Evolutionary conservation across 352 stramenopile genomes (phyloP), one percentile per base, ranked within the genome.

Genomic region (Blastocystis sp.): DNA sequence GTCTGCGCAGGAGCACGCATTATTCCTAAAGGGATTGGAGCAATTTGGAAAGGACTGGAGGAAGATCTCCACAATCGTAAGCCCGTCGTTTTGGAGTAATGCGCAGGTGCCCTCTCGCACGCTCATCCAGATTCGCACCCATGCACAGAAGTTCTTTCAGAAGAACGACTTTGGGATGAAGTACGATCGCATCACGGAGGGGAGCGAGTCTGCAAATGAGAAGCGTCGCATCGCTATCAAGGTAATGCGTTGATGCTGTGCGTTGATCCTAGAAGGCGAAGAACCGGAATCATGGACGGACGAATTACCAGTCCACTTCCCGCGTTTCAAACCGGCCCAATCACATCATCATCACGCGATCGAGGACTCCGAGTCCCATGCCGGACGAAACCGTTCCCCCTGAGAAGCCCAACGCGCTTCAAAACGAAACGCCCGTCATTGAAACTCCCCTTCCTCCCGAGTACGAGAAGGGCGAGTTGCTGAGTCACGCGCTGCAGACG

Each of bases 61-160:
- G 89, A 95, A 95, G 91, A 96, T 91, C 24, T 77, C 79, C 1
- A 80, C 50, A 4, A 89, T 89, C 33, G 79, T 89, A 37, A 1
- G 16, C 16, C n/a, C 63, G 12, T 16, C 4, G 19, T 13, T 67
- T 62, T 55, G 21, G 59, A 3, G 3, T 89, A n/a, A 31, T 63
- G 26, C 39, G 9, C 61, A 89, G 79, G 67, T 89, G 35, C 62
- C 79, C n/a, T 79, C 63, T 29, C 62, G 79, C 9, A 80, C 79
- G 21, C 31, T 96, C 2, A 94, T 96, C 45, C 94, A 96, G 82
- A 96, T 96, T 81, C 94, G 94, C 31, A 96, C 94, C 0, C 94
- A 96, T 62, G 94, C 94, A 0, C 94, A 96, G 76, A 96, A 96
- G 69, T 96, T 95, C 90, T 91, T 96, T 26, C 94, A 96, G 80